phyloP scores from a whole-genome alignment of 208 protist species.

The Trypanosoma rangeli region DNA sequence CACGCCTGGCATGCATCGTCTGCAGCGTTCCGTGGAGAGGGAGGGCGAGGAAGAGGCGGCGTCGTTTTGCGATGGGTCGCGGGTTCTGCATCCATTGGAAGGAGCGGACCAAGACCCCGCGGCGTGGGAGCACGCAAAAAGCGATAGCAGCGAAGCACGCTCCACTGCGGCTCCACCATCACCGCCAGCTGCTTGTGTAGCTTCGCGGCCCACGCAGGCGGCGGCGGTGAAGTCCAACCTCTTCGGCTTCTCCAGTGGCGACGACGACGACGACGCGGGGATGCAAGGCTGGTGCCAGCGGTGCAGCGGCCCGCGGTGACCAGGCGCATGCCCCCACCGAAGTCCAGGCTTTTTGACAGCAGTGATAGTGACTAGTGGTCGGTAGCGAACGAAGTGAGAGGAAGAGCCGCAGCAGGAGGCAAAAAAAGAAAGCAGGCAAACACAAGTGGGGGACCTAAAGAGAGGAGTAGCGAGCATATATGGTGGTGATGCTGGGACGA shows the following conservation, averaged over 20 bases:
- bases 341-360: constrained; percentile 34
- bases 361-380: constrained; percentile 34
- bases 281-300: not conserved
- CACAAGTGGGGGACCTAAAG: not conserved
- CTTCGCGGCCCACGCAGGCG: not conserved
- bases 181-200: not conserved
- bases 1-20: not conserved
- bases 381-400: not conserved
- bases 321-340: constrained; percentile 16
- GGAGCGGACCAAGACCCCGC: not conserved
- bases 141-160: not conserved
- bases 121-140: not conserved
- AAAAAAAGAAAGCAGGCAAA: not conserved
- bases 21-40: not conserved
- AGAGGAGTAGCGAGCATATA: not conserved
- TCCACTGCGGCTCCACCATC: not conserved
- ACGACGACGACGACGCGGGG: constrained; percentile 2
- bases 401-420: not conserved
- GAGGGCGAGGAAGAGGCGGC: not conserved
- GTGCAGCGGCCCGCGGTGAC: not conserved
- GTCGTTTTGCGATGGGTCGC: not conserved
- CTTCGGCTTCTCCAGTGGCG: constrained; percentile 18
- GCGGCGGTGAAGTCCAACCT: not conserved
- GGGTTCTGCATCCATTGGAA: not conserved
- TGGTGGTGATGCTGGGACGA: no score